Base-by-base conservation (phyloP, 305 asterid species). In the Andrographis paniculata region DNA sequence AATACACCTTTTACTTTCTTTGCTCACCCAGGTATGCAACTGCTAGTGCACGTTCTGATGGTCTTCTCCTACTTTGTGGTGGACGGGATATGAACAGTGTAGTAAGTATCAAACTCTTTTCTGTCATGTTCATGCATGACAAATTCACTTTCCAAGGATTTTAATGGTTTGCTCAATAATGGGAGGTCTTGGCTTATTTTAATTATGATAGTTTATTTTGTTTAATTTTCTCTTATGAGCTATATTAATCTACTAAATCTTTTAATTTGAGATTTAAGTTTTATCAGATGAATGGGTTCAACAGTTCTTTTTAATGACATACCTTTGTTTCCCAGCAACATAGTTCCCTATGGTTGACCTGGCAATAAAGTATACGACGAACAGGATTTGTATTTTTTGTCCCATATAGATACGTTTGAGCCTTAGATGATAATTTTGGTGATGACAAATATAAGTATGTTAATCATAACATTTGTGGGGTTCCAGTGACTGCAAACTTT, bases 11-110 rank as follows among this genome's bases (percentile, higher is more conserved):
- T 23, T n/a, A n/a, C n/a, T 47, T 24, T 57, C 50, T 42, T 28
- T 16, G 43, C 58, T 45, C 65, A 39, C 39, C 45, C 67, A 92
- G 97, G 99, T 92, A 92, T 61, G 99, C 99, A 24, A 92, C 97
- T 65, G 97, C 99, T 52, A 92, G 97, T 65, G 99, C 99, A 11
- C 93, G 99, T 61, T 87, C 99, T 21, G 99, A 92, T 76, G 99
- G 99, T 53, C 97, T 92, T 69, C 99, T 92, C 71, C 74, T 92
- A 67, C 99, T 92, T 40, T 92, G 97, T 60, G 99, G 99, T 59
- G 99, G 99, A 53, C 79, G 99, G 85, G 99, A 92, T 65, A 92
- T 85, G 4, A 87, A 82, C 62, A 92, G 95, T 63, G 97, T 92
- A 89, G 99, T 92, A 65, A 70, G 92, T 58, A 20, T 14, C 42